phyloP scores from a whole-genome alignment of 345 rosid genomes.

The Ailanthus altissimus region DNA sequence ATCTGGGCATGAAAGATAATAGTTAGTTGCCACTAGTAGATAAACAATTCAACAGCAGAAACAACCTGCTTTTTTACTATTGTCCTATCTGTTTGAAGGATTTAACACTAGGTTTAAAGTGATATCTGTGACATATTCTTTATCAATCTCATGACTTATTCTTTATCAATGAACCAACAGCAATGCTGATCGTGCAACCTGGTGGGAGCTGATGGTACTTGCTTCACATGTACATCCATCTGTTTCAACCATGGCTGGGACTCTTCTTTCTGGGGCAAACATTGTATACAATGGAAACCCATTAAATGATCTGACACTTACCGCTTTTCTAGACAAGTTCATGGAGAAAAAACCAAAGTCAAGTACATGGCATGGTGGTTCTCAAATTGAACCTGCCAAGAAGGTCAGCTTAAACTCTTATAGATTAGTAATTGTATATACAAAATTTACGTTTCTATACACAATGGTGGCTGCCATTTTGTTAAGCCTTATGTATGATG shows the following conservation, averaged over 20 bases:
- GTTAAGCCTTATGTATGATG: neutral
- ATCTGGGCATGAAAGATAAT: neutral
- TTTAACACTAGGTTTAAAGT: neutral
- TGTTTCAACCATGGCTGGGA: slow-evolving; percentile 95
- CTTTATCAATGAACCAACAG: slow-evolving; percentile 39
- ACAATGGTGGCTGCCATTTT: neutral
- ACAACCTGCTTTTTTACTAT: neutral
- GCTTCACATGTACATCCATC: slow-evolving; percentile 93
- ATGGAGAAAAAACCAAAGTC: slow-evolving; percentile 97
- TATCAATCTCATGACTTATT: neutral
- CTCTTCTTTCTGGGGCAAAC: slow-evolving; percentile 82
- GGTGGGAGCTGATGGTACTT: slow-evolving; percentile 95
- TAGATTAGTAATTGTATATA: neutral
- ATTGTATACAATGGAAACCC: slow-evolving; percentile 95
- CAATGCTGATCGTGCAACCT: slow-evolving; percentile 77
- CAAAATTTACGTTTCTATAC: neutral
- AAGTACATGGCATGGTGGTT: slow-evolving; percentile 91
- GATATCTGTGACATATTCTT: too few relatives aligned
- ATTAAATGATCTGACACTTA: slow-evolving; percentile 65
- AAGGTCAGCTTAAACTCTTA: slow-evolving; percentile 50
- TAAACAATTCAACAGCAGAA: neutral
- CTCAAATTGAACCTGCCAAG: slow-evolving; percentile 94
- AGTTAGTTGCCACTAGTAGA: neutral
- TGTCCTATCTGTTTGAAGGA: neutral
- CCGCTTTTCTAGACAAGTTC: slow-evolving; percentile 89